Evolutionary conservation across 345 rosid species (phyloP).

Genomic region (Kernera saxatilis): DNA sequence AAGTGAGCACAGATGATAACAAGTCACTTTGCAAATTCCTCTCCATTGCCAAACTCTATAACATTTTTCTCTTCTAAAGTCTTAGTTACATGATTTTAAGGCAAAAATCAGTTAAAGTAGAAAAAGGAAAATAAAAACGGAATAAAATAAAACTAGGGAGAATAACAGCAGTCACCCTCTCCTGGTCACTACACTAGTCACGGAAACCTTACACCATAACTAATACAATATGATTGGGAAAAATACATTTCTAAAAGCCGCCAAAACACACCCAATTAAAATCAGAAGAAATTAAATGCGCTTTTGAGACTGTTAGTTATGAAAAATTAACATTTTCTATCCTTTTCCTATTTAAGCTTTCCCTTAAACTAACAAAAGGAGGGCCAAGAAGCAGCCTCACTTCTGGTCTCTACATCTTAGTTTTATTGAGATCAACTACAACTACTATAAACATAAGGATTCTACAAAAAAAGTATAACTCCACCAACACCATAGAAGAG

Average conservation of each 20-base stretch:
- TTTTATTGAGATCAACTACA: neutral
- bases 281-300: neutral
- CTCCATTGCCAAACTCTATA: neutral
- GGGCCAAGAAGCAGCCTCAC: neutral
- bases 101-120: neutral
- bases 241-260: neutral
- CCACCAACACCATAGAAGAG: neutral
- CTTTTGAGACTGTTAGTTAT: neutral
- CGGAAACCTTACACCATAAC: neutral
- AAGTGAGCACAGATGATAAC: neutral
- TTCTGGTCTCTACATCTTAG: neutral
- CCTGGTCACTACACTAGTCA: neutral
- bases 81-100: neutral
- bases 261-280: neutral
- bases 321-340: neutral
- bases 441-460: neutral
- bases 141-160: neutral
- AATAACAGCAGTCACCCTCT: neutral
- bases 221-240: neutral
- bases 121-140: neutral
- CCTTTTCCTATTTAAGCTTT: neutral
- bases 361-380: neutral
- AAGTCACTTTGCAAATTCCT: slow-evolving; percentile 1
- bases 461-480: neutral
- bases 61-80: neutral